Conservation (phyloP, 2,329 filamentous ascomycete genomes). For the Metarhizium sp. region DNA sequence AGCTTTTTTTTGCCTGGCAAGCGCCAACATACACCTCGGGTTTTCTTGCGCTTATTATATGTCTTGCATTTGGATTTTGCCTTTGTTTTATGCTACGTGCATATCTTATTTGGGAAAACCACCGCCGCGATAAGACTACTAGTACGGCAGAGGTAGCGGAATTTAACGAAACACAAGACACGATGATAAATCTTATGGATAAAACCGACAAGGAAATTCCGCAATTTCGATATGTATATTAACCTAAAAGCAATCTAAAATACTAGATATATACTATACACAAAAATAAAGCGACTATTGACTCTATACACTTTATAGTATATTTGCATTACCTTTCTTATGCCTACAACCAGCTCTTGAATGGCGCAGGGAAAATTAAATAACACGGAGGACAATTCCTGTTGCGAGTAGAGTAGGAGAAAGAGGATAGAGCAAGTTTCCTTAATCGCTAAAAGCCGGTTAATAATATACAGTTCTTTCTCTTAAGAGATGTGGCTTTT, state of each 20-base stretch:
- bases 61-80: slow-evolving; percentile 41
- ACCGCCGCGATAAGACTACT: slow-evolving; percentile 33
- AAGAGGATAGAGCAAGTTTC: no score
- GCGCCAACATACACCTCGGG: slow-evolving; percentile 51
- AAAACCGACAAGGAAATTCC: slow-evolving; percentile 45
- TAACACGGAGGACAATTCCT: no score
- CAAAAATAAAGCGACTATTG: no score
- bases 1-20: slow-evolving; percentile 47
- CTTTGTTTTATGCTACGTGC: slow-evolving; percentile 34
- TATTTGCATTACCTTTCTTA: no score
- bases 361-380: no score
- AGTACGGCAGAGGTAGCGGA: neutral
- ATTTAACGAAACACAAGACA: neutral
- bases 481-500: no score
- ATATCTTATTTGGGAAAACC: slow-evolving; percentile 43
- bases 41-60: slow-evolving; percentile 51
- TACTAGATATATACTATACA: no score
- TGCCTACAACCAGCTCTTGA: no score
- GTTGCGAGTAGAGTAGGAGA: no score
- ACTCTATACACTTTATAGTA: no score
- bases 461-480: no score
- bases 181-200: slow-evolving; percentile 23
- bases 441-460: no score
- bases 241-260: neutral
- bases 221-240: slow-evolving; percentile 43